Evolutionary conservation across 257 asterid species (phyloP), one percentile per base, ranked within the genome.

Genomic region (Rubia yunnanensis): DNA sequence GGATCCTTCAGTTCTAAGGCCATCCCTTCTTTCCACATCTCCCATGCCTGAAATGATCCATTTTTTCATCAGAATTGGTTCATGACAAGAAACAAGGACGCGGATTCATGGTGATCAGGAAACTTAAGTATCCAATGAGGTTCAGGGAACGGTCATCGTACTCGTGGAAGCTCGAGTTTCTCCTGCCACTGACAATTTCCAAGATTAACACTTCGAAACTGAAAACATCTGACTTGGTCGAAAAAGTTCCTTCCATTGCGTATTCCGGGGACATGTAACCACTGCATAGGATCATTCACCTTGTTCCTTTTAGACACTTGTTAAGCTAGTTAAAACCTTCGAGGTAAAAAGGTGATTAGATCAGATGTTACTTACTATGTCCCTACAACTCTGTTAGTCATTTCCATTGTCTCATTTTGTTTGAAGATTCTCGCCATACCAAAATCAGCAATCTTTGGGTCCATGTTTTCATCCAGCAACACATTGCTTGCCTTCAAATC

Each of bases 221-320:
- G 65, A 79, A 84, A 38, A 86, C 81, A 26, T 86, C 91, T 1
- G 94, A 88, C 70, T 86, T 86, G 8, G 68, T 74, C 0, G 88
- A 88, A 70, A 84, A 86, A 7, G 77, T 78, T 2, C 96, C 96
- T 26, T 85, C 82, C 85, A 82, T 82, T 0, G 86, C 91, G 18
- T 83, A 85, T 77, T 88, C 87, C 0, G 91, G 92, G 22, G 95
- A 84, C 88, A 86, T 86, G 77, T 82, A 87, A 35, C 95, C 88
- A 66, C 91, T 86, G 62, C 61, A 60, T 35, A 49, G n/a, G 6
- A 50, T 48, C 3, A 60, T 39, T 7, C 1, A 23, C 34, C 35
- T 30, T 31, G 22, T 38, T 23, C 11, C 20, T 49, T 24, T 20
- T 24, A 13, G 26, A 55, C 22, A 11, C n/a, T 38, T 10, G 53